phyloP scores from a whole-genome alignment of 202 grass and related monocot genomes.

The Brachypodium distachyon region DNA sequence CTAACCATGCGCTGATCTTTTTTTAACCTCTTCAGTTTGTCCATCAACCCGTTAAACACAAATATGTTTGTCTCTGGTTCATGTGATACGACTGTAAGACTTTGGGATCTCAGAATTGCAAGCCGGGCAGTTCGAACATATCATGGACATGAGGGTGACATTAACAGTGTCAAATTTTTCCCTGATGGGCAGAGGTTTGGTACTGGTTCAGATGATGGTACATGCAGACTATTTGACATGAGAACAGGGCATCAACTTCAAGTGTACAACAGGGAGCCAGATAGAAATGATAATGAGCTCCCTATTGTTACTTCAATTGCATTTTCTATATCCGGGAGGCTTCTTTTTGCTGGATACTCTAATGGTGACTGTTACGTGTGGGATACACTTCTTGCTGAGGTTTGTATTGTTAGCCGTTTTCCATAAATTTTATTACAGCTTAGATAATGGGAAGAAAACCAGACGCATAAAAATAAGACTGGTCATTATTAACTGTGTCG shows the following conservation, averaged over 20 bases:
- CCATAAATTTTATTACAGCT: neutral
- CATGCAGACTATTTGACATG: slow-evolving; percentile 95
- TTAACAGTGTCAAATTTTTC: slow-evolving; percentile 94
- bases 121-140: slow-evolving; percentile 91
- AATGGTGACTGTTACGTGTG: slow-evolving; percentile 97
- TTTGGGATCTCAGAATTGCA: slow-evolving; percentile 94
- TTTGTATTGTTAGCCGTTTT: slow-evolving; percentile 18
- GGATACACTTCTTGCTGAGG: slow-evolving; percentile 95
- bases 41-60: slow-evolving; percentile 77
- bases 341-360: slow-evolving; percentile 98
- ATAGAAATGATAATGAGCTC: slow-evolving; percentile 60
- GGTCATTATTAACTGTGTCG: neutral
- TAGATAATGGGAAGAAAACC: slow-evolving; percentile 1
- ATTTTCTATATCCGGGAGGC: slow-evolving; percentile 92
- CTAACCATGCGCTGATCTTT: too few relatives aligned
- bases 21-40: slow-evolving; percentile 43
- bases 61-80: slow-evolving; percentile 98
- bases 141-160: slow-evolving; percentile 73
- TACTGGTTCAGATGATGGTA: slow-evolving; percentile 94
- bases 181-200: slow-evolving; percentile 94
- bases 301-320: slow-evolving; percentile 86
- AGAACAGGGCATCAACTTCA: slow-evolving; percentile 98
- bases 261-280: slow-evolving; percentile 55
- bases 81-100: slow-evolving; percentile 78
- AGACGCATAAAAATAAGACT: neutral